Conservation (phyloP, 2,329 filamentous ascomycete genomes). For the Monosporascus sp. region DNA sequence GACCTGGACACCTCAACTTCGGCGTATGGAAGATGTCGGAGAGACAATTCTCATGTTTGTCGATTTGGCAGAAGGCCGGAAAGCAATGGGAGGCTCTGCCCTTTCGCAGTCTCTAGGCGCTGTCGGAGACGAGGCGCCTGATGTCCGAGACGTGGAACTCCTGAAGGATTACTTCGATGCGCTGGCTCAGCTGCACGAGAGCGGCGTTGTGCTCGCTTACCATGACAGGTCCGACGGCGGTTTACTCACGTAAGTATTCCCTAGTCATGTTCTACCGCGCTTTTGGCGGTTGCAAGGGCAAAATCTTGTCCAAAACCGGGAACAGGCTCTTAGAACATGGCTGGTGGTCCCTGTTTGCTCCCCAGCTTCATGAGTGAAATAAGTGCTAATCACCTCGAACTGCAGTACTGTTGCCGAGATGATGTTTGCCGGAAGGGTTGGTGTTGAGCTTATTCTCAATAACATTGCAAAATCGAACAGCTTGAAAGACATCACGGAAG, state of each 20-base stretch:
- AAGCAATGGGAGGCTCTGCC: slow-evolving; percentile 83
- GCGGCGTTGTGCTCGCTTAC: slow-evolving; percentile 71
- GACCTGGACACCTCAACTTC: slow-evolving; percentile 91
- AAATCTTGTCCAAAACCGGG: no score
- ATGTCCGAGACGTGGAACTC: slow-evolving; percentile 75
- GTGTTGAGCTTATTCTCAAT: slow-evolving; percentile 79
- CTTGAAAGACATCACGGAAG: slow-evolving; percentile 58
- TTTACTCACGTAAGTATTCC: slow-evolving; percentile 55
- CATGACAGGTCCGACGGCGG: slow-evolving; percentile 94
- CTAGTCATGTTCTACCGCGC: no score
- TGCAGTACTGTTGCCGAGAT: slow-evolving; percentile 73
- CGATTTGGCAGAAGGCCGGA: slow-evolving; percentile 75
- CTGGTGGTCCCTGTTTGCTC: no score
- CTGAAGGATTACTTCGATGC: slow-evolving; percentile 92
- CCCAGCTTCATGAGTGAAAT: no score
- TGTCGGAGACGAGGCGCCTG: slow-evolving; percentile 77
- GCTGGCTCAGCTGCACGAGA: slow-evolving; percentile 57
- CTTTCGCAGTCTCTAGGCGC: slow-evolving; percentile 85
- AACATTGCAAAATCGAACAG: slow-evolving; percentile 55
- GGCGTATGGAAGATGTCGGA: slow-evolving; percentile 77
- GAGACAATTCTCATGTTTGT: slow-evolving; percentile 87
- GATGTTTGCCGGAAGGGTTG: slow-evolving; percentile 95
- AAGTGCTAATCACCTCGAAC: no score
- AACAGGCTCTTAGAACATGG: no score
- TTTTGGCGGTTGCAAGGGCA: no score